phyloP scores from a whole-genome alignment of 441 rosid genomes.

The Aquilaria agallochum region DNA sequence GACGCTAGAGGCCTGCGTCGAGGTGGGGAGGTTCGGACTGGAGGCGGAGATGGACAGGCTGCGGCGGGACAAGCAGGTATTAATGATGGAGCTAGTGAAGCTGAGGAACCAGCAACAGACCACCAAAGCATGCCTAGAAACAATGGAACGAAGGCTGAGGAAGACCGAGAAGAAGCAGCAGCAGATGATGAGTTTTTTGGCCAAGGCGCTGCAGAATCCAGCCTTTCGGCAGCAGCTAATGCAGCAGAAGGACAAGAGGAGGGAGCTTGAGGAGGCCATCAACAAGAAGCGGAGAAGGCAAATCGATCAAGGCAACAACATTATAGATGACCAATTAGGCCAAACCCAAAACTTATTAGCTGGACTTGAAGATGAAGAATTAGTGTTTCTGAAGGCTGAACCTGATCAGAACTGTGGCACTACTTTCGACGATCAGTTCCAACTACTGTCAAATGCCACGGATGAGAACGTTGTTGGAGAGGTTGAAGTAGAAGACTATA shows the following conservation, averaged over 20 bases:
- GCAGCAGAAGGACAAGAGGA: constrained; percentile 19
- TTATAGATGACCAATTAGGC: constrained; percentile 5
- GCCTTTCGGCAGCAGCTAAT: constrained; percentile 17
- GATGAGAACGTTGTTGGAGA: constrained; percentile 18
- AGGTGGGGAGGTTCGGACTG: constrained; percentile 11
- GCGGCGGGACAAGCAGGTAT: constrained; percentile 25
- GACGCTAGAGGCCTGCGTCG: neutral
- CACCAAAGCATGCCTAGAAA: constrained; percentile 21
- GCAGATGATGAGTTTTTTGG: constrained; percentile 36
- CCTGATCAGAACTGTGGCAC: constrained; percentile 4
- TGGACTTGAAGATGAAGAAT: neutral
- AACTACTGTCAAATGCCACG: too few relatives aligned
- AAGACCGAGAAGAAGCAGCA: constrained; percentile 32
- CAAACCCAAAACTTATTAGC: neutral
- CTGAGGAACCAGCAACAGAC: constrained; percentile 32
- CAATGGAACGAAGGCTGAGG: constrained; percentile 35
- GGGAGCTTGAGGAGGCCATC: neutral
- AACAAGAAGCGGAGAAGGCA: constrained; percentile 19
- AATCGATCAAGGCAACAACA: constrained; percentile 7
- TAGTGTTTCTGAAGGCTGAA: constrained; percentile 11
- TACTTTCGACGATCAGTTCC: neutral
- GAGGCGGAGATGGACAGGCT: constrained; percentile 26
- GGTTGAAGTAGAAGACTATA: constrained; percentile 17
- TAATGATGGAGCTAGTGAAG: constrained; percentile 27
- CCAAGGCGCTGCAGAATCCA: constrained; percentile 24